Conservation (phyloP, 2,329 filamentous ascomycete species). For the Curvularia sp. region DNA sequence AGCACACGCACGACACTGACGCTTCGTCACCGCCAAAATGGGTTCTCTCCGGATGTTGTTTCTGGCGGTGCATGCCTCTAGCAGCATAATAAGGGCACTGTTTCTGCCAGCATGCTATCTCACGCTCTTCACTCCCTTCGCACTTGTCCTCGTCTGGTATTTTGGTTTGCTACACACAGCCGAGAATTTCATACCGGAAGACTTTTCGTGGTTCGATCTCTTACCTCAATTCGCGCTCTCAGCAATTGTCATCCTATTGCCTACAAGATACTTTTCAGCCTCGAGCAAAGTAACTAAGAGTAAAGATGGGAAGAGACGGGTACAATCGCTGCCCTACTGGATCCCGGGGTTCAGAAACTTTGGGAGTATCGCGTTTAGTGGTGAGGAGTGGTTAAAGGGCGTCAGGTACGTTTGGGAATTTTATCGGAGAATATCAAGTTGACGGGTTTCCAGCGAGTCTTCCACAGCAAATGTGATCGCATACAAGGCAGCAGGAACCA, state of each 20-base stretch:
- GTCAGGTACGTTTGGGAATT: conserved; percentile 46
- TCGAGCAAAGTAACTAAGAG: conserved; percentile 18
- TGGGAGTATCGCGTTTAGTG: conserved; percentile 57
- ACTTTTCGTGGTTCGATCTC: conserved; percentile 40
- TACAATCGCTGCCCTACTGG: conserved; percentile 65
- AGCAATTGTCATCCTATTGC: conserved; percentile 36
- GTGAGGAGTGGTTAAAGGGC: conserved; percentile 54
- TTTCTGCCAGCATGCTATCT: conserved; percentile 48
- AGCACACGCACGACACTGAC: conserved; percentile 6
- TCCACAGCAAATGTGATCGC: conserved; percentile 55
- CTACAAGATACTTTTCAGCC: conserved; percentile 43
- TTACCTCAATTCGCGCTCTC: conserved; percentile 40
- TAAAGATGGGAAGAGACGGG: conserved; percentile 47
- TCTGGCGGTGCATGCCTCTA: conserved; percentile 45
- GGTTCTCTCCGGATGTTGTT: conserved; percentile 44
- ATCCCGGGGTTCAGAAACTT: conserved; percentile 65
- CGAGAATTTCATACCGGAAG: conserved; percentile 29
- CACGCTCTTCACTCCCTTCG: conserved; percentile 42
- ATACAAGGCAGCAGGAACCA: conserved; percentile 59
- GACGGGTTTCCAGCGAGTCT: conserved; percentile 38
- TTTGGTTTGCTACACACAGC: conserved; percentile 32
- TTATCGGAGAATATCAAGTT: conserved; percentile 6
- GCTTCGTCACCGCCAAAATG: conserved; percentile 31
- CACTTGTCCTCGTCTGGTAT: conserved; percentile 32
- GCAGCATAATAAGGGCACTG: conserved; percentile 41